Conservation (phyloP, 2,329 filamentous ascomycete species). For the Aaosphaeria arxii region DNA sequence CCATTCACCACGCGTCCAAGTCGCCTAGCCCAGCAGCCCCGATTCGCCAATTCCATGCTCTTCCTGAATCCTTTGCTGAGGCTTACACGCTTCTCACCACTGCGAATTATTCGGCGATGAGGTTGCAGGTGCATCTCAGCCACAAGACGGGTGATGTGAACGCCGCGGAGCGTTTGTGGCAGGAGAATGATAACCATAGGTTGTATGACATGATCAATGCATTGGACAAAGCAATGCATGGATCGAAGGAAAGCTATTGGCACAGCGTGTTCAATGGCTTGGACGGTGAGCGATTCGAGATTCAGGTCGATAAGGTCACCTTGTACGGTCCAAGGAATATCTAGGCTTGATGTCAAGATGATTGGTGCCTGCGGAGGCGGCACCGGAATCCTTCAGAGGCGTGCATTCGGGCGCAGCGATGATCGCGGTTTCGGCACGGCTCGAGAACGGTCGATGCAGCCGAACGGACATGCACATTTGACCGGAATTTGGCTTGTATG, state of each 20-base stretch:
- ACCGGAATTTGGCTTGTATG: too few relatives aligned
- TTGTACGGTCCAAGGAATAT: slow-evolving; percentile 28
- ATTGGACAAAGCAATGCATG: slow-evolving; percentile 3
- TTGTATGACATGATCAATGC: slow-evolving; percentile 37
- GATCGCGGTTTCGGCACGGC: too few relatives aligned
- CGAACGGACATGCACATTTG: too few relatives aligned
- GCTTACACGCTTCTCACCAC: neutral
- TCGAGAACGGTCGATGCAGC: too few relatives aligned
- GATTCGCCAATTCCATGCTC: neutral
- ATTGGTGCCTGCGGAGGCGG: too few relatives aligned
- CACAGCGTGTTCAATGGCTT: slow-evolving; percentile 18
- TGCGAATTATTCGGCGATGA: slow-evolving; percentile 24
- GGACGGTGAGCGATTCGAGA: slow-evolving; percentile 16
- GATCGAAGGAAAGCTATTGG: slow-evolving; percentile 15
- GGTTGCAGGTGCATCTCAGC: slow-evolving; percentile 22
- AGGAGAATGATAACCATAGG: slow-evolving; percentile 8
- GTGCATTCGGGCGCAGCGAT: too few relatives aligned
- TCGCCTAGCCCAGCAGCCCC: neutral
- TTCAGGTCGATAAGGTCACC: slow-evolving; percentile 16
- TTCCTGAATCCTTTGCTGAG: neutral
- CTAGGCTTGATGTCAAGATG: slow-evolving; percentile 2
- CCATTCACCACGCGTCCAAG: too few relatives aligned
- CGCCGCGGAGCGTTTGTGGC: slow-evolving; percentile 10
- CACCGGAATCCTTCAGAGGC: too few relatives aligned
- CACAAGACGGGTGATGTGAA: slow-evolving; percentile 10